Conservation (phyloP, 805 yeast genomes). For the Helenozyma rhizophorensis region DNA sequence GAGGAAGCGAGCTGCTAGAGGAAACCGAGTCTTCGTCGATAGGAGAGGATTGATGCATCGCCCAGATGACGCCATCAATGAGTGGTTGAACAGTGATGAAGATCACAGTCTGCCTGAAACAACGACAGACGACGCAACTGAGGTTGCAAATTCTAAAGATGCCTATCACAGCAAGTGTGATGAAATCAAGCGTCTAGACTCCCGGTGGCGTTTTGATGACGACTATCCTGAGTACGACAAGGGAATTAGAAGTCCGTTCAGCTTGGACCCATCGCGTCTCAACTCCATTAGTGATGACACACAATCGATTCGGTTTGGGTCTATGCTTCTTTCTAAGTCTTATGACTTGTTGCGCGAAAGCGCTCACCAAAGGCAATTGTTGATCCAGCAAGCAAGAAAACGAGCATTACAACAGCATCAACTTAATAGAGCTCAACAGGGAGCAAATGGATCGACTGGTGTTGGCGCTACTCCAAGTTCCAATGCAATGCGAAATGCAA, state of each 20-base stretch:
- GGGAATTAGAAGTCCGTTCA: constrained; percentile 45
- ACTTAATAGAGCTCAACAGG: constrained; percentile 9
- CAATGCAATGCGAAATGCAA: background rate
- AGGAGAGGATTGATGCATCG: constrained; percentile 51
- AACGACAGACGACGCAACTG: constrained; percentile 1
- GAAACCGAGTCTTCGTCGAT: constrained; percentile 68
- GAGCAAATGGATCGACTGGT: background rate
- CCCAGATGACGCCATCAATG: constrained; percentile 32
- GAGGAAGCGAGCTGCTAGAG: constrained; percentile 73
- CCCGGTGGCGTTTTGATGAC: constrained; percentile 65
- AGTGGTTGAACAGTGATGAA: constrained; percentile 32
- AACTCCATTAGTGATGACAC: constrained; percentile 83
- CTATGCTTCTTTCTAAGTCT: constrained; percentile 84
- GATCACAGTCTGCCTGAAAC: constrained; percentile 10
- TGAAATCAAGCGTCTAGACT: constrained; percentile 44
- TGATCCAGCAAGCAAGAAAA: constrained; percentile 47
- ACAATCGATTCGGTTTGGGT: constrained; percentile 85
- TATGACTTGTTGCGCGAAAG: constrained; percentile 77
- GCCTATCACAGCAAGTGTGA: constrained; percentile 48
- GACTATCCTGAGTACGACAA: constrained; percentile 43
- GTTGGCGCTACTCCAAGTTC: background rate
- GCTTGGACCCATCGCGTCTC: constrained; percentile 75
- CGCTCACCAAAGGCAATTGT: constrained; percentile 54
- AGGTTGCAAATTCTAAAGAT: constrained; percentile 17
- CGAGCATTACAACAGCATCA: constrained; percentile 41